Evolutionary conservation across 78 protist genomes (phyloP), one percentile per base, ranked within the genome.

Genomic region (Reticulomyxa filosa): DNA sequence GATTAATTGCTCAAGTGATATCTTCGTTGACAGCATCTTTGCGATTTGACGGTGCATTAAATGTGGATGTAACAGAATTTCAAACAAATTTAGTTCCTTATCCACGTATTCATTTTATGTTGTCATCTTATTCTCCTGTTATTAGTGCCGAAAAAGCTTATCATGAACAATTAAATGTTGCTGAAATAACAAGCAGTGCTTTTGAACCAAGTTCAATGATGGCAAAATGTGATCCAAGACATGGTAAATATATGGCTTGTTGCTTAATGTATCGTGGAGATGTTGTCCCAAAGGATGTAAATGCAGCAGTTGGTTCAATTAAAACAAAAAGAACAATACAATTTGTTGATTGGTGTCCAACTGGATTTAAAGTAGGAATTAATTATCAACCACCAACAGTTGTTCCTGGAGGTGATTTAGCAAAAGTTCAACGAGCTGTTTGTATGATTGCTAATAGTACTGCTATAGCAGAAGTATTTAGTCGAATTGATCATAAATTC

Each of bases 231-330:
- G 97, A 95, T 78, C 97, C 97, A 46, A 82, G 91, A 50, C 86
- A 80, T 67, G 99, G 99, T 62, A 90, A 90, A 83, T 92, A 88
- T 85, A 90, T 95, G 96, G 91, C 99, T 17, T 79, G 90, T 83
- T 89, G 97, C 86, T 64, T 91, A 62, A 79, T 91, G 81, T 94
- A 89, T 84, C 93, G 99, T 25, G 99, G 99, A 38, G 95, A 87
- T 70, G 93, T 94, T 27, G 95, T 88, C 26, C 97, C 96, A 57
- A 91, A 94, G 90, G 99, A 94, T 73, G 97, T 89, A 69, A 83
- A 86, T 78, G 75, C 77, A 4, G 81, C 97, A 61, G 85, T 94
- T 67, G 84, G 94, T 71, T 77, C 80, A 72, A 90, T 94, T 89
- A 89, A 90, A 92, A 84, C 95, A 78, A 86, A 89, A 84, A 72